A percentile compares a stretch with the other conserved stretches of the same genome.
Evolutionary conservation across 2,329 filamentous ascomycete species (phyloP).

Genomic region (Emmonsiellopsis sp.): DNA sequence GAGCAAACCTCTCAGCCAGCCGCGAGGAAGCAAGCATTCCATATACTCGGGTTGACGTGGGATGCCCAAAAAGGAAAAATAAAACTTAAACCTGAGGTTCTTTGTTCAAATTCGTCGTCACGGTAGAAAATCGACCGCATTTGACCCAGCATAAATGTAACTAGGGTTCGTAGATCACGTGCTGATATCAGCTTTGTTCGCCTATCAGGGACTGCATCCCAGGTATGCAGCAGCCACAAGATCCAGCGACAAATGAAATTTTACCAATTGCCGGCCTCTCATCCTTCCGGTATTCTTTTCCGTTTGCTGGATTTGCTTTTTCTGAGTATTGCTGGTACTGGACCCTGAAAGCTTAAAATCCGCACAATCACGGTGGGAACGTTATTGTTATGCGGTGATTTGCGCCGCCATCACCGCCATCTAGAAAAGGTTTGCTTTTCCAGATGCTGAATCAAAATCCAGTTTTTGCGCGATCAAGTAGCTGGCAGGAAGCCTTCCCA

Average conservation of each 20-base stretch:
- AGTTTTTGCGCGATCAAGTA: too few species aligned
- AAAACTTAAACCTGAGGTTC: background rate
- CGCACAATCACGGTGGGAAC: background rate
- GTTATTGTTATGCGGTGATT: background rate
- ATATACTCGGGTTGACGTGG: background rate
- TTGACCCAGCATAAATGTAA: background rate
- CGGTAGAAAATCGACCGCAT: too few species aligned
- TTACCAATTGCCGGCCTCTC: background rate
- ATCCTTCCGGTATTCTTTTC: background rate
- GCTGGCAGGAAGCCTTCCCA: too few species aligned
- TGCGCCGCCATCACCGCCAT: background rate
- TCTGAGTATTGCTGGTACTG: background rate
- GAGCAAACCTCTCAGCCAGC: background rate
- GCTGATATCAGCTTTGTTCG: background rate
- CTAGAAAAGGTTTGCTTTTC: too few species aligned
- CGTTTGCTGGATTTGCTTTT: background rate
- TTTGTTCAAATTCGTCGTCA: background rate
- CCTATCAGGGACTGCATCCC: background rate
- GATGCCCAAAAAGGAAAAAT: background rate
- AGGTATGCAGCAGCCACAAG: background rate
- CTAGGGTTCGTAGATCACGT: background rate
- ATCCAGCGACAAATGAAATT: background rate
- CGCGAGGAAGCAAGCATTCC: background rate
- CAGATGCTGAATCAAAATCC: too few species aligned
- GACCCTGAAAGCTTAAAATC: constrained; percentile 2